Base-by-base conservation (phyloP, 164 flowering plant species). In the Umbellularia californica region DNA sequence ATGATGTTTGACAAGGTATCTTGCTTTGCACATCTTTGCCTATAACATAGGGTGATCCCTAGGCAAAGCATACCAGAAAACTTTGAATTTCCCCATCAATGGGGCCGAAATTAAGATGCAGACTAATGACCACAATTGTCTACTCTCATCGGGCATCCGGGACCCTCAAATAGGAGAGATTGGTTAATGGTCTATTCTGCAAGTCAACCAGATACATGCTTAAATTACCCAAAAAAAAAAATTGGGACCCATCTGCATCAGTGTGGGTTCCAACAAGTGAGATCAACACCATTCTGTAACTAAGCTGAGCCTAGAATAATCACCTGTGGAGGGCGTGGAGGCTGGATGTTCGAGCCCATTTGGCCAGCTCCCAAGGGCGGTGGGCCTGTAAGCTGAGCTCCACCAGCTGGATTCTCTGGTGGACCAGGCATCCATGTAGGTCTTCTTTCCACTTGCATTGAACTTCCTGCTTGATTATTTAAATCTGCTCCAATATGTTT, bases 391-490 rank as follows among this genome's bases (percentile, higher is more conserved):
- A 80, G 84, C 79, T 88, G 92, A 47, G 85, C 5, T 69, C 84
- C 81, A 60, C 62, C 81, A 35, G 77, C 19, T 30, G 86, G 47
- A 74, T 78, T 84, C 23, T 92, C 95, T 66, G 84, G 84, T 15
- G 75, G 83, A 27, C 85, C 88, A 68, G 91, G 82, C 77, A 82
- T 81, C 97, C 97, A 90, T 47, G 88, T 58, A 64, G 87, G 76
- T 77, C 84, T 88, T 81, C 90, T 86, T 27, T 90, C 97, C 27
- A 76, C 76, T 73, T 87, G 94, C 88, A 82, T 83, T 27, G 93
- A 77, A 79, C 76, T 79, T 76, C 87, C 89, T 50, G 41, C 80
- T 80, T 86, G 89, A 81, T 68, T 82, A 81, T 75, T 80, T 80
- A 83, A 89, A n/a, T 92, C 95, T 25, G 82, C 41, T 27, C 88